Evolutionary conservation across 2,329 filamentous ascomycete species (phyloP).

Genomic region (Rhytidhysteron rufulum): DNA sequence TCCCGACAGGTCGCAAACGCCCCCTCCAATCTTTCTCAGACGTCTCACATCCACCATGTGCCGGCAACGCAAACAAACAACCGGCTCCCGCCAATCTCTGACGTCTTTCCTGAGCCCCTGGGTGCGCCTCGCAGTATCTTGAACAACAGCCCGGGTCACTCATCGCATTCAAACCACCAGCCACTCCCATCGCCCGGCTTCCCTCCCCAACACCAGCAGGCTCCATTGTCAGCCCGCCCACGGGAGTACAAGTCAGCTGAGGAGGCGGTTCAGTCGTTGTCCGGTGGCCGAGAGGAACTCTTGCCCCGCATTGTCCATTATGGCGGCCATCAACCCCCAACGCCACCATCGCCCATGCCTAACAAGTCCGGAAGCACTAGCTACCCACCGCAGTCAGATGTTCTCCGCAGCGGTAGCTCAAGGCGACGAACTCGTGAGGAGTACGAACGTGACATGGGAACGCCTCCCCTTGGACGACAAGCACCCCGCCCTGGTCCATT

Average conservation of each 20-base stretch:
- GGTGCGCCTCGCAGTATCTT: constrained; percentile 44
- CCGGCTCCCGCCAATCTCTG: constrained; percentile 85
- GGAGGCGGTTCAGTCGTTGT: constrained; percentile 85
- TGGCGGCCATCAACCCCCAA: constrained; percentile 87
- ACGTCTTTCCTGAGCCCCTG: constrained; percentile 85
- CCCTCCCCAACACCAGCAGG: constrained; percentile 49
- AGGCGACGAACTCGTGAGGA: constrained; percentile 80
- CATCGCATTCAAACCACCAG: constrained; percentile 59
- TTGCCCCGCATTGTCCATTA: constrained; percentile 95
- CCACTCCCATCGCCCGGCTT: constrained; percentile 77
- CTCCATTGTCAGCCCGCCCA: constrained; percentile 55
- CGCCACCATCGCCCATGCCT: constrained; percentile 75
- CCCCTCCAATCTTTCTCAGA: constrained; percentile 75
- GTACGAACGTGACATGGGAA: constrained; percentile 84
- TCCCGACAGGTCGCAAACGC: constrained; percentile 78
- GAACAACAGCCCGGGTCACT: constrained; percentile 63
- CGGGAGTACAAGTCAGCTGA: constrained; percentile 94
- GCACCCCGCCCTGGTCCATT: constrained; percentile 59
- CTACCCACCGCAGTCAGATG: constrained; percentile 19
- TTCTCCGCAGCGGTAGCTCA: constrained; percentile 54
- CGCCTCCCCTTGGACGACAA: constrained; percentile 71
- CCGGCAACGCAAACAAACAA: constrained; percentile 87
- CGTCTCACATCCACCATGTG: constrained; percentile 85
- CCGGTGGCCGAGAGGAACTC: constrained; percentile 87
- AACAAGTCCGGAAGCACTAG: constrained; percentile 26